Percentiles rank a stretch among this genome's conserved stretches.
Conservation (phyloP, 1,284 basidiomycete genomes). For the Vanrija humicola region DNA sequence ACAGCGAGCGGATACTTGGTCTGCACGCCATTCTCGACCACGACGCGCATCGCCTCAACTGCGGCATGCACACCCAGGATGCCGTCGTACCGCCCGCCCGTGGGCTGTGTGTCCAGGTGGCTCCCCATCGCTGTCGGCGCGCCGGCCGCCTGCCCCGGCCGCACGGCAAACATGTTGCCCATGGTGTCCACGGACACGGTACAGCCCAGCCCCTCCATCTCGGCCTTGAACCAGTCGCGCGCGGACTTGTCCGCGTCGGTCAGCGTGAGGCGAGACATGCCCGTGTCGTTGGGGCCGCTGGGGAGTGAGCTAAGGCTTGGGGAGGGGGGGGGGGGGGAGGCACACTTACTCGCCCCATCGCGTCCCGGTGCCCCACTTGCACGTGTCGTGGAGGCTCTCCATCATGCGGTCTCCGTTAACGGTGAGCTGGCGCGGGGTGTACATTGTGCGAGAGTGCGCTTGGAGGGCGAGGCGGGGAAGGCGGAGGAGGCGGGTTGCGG, state of each 20-base stretch:
- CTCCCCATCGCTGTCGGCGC: slow-evolving; percentile 31
- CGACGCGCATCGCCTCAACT: slow-evolving; percentile 22
- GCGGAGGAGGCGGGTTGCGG: too few species aligned
- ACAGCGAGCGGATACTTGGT: slow-evolving; percentile 19
- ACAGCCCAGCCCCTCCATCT: slow-evolving; percentile 34
- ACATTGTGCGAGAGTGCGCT: slow-evolving; percentile 17
- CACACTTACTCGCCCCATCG: slow-evolving; percentile 1
- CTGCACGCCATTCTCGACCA: slow-evolving; percentile 12
- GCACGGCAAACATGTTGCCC: slow-evolving; percentile 42
- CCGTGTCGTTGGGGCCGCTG: slow-evolving; percentile 13
- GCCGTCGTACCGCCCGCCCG: slow-evolving; percentile 33
- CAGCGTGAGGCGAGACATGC: slow-evolving; percentile 27
- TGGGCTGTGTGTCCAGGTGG: slow-evolving; percentile 36
- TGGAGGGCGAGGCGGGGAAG: slow-evolving; percentile 16
- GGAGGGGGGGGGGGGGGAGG: too few species aligned
- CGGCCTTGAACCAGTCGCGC: slow-evolving; percentile 34
- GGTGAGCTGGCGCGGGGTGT: slow-evolving; percentile 3
- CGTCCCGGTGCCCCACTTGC: slow-evolving; percentile 22
- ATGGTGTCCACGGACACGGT: slow-evolving; percentile 32
- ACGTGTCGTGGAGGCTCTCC: slow-evolving; percentile 30
- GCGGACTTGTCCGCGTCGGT: slow-evolving; percentile 33
- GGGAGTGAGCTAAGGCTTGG: not conserved
- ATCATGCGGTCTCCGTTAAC: slow-evolving; percentile 27
- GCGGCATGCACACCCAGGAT: slow-evolving; percentile 29
- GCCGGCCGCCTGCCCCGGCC: slow-evolving; percentile 18